These are phyloP conservation scores for Ustilago esculenta DNA, from an alignment of 1,284 basidiomycete genomes.

Conservation along the genomic window DNA sequence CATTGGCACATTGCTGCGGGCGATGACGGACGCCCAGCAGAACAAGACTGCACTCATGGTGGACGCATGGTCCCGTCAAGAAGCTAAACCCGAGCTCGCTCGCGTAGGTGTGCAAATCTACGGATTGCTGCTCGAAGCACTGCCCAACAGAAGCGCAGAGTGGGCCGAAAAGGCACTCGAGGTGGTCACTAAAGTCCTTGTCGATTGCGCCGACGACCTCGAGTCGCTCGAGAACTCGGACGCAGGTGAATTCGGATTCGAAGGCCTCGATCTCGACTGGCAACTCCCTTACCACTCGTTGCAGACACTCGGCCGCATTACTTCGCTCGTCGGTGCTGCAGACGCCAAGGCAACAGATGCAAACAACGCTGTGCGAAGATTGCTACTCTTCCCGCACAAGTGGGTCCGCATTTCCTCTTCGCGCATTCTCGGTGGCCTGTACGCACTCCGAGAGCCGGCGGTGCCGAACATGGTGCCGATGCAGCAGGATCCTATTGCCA, in stretches of 20 bases:
- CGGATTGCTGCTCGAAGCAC: slow-evolving; percentile 70
- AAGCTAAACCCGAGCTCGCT: slow-evolving; percentile 73
- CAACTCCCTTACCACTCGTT: slow-evolving; percentile 82
- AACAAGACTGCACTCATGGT: slow-evolving; percentile 77
- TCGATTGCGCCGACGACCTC: slow-evolving; percentile 50
- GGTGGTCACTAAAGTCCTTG: slow-evolving; percentile 28
- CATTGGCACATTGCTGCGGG: slow-evolving; percentile 78
- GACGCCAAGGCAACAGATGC: slow-evolving; percentile 5
- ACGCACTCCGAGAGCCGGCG: slow-evolving; percentile 62
- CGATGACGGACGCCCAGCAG: slow-evolving; percentile 75
- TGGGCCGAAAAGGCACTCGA: slow-evolving; percentile 39
- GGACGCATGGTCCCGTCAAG: slow-evolving; percentile 79
- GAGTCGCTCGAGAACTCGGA: slow-evolving; percentile 37
- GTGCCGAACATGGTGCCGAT: slow-evolving; percentile 37
- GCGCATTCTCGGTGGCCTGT: slow-evolving; percentile 79
- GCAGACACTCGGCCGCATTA: slow-evolving; percentile 33
- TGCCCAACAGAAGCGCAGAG: slow-evolving; percentile 13
- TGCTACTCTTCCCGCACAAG: slow-evolving; percentile 88
- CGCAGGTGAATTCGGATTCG: slow-evolving; percentile 67
- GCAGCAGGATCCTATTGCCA: slow-evolving; percentile 69
- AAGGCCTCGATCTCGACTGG: slow-evolving; percentile 75
- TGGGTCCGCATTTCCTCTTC: slow-evolving; percentile 90
- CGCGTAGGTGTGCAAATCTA: slow-evolving; percentile 77
- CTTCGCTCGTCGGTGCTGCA: slow-evolving; percentile 4
- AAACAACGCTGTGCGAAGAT: slow-evolving; percentile 72